Percentiles rank a stretch among this genome's conserved stretches.
phyloP scores from a whole-genome alignment of 2,329 filamentous ascomycete genomes.

The Trichoderma atrobrunneum region DNA sequence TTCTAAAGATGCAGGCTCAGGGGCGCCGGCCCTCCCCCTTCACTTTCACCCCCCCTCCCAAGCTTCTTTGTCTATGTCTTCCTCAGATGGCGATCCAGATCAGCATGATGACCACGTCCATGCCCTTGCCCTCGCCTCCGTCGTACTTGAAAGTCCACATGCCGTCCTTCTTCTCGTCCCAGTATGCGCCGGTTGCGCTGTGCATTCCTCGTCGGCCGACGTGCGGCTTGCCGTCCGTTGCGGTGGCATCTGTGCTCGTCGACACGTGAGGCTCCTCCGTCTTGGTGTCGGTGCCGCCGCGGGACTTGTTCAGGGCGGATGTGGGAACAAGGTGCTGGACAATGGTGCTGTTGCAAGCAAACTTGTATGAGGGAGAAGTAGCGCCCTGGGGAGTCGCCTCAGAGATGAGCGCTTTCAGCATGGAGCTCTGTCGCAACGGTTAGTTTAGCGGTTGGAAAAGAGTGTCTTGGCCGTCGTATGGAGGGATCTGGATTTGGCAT shows the following conservation, averaged over 20 bases:
- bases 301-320: conserved; percentile 60
- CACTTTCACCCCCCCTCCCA: background rate
- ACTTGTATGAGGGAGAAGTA: conserved; percentile 73
- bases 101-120: conserved; percentile 68
- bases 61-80: background rate
- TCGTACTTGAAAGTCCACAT: conserved; percentile 90
- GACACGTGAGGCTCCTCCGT: conserved; percentile 53
- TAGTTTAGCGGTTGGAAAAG: conserved; percentile 10
- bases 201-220: conserved; percentile 89
- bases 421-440: conserved; percentile 57
- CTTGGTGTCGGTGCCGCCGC: conserved; percentile 47
- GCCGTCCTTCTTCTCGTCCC: conserved; percentile 87
- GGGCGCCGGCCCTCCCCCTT: background rate
- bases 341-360: conserved; percentile 96
- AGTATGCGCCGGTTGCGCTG: conserved; percentile 79
- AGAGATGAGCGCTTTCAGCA: conserved; percentile 74
- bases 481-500: conserved; percentile 33
- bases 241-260: conserved; percentile 52
- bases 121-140: conserved; percentile 61
- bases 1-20: background rate
- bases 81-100: conserved; percentile 72
- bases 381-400: conserved; percentile 62
- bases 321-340: conserved; percentile 85
- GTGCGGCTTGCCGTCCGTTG: conserved; percentile 64
- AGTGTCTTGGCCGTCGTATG: conserved; percentile 12